Conservation (phyloP, 2,329 filamentous ascomycete species). For the Fusarium begoniae region DNA sequence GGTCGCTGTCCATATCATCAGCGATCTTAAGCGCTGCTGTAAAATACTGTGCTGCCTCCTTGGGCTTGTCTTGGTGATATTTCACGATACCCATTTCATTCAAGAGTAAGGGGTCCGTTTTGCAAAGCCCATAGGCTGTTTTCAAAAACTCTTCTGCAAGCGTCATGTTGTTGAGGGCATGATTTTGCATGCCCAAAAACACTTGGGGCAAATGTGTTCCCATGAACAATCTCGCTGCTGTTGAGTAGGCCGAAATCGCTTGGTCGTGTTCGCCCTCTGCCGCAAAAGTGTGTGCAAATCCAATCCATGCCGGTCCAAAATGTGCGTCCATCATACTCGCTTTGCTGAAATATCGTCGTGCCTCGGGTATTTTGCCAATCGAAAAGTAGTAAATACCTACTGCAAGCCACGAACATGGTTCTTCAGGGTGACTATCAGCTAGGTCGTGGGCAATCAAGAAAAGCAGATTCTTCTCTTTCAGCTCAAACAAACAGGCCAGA, state of each 20-base stretch:
- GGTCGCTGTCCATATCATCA: conserved; percentile 82
- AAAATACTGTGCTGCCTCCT: conserved; percentile 81
- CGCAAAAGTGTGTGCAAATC: conserved; percentile 97
- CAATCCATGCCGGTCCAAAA: conserved; percentile 97
- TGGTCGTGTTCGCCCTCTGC: conserved; percentile 98
- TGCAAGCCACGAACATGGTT: conserved; percentile 91
- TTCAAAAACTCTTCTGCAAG: conserved; percentile 94
- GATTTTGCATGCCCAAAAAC: conserved; percentile 98
- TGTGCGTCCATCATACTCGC: conserved; percentile 97
- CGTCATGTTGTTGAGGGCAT: conserved; percentile 93
- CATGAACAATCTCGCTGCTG: conserved; percentile 92
- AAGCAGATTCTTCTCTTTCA: conserved; percentile 84
- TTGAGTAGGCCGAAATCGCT: conserved; percentile 96
- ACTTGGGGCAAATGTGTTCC: conserved; percentile 95
- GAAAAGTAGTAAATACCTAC: conserved; percentile 95
- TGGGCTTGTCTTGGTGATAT: conserved; percentile 86
- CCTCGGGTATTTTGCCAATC: conserved; percentile 90
- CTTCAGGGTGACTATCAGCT: conserved; percentile 88
- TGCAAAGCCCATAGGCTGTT: conserved; percentile 84
- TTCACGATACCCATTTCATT: conserved; percentile 98
- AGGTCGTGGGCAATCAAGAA: conserved; percentile 94
- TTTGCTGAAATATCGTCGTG: conserved; percentile 95
- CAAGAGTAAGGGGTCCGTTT: conserved; percentile 85
- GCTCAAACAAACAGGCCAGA: conserved; percentile 88
- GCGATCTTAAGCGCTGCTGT: conserved; percentile 79